Conservation (phyloP, 768 basidiomycete species). For the Gloeostereum incarnatum region DNA sequence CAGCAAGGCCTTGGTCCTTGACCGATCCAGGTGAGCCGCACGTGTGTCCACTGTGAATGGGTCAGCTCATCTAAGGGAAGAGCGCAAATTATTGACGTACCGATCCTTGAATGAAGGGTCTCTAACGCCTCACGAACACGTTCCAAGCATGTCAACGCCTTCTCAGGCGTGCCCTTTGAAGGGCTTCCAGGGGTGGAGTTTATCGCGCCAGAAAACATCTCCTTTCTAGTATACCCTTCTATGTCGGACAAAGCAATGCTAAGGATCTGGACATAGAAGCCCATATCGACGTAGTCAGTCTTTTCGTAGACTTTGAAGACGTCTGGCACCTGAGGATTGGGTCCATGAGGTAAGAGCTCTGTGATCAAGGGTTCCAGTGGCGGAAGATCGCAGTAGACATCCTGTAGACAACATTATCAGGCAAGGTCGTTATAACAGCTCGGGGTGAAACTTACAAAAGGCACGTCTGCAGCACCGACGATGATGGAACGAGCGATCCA, state of each 20-base stretch:
- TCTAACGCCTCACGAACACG: conserved; percentile 40
- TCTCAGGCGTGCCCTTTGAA: conserved; percentile 7
- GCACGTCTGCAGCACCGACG: conserved; percentile 15
- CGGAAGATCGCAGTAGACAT: conserved; percentile 32
- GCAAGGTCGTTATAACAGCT: conserved; percentile 9
- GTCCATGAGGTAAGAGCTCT: conserved; percentile 33
- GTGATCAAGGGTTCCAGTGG: conserved; percentile 40
- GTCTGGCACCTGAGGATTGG: conserved; percentile 17
- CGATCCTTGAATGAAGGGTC: conserved; percentile 46
- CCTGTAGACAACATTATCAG: conserved; percentile 18
- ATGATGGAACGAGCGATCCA: conserved; percentile 47
- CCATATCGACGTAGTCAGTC: conserved; percentile 55
- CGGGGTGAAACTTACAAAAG: conserved; percentile 20
- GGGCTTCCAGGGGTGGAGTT: too few species aligned
- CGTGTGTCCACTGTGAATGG: conserved; percentile 54
- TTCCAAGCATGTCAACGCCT: conserved; percentile 28
- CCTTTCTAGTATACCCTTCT: conserved; percentile 43
- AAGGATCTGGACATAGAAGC: conserved; percentile 47
- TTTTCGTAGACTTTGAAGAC: conserved; percentile 46
- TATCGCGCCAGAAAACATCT: too few species aligned
- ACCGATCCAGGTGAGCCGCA: conserved; percentile 68
- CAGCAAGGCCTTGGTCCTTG: conserved; percentile 59
- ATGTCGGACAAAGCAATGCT: conserved; percentile 50
- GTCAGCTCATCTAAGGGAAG: conserved; percentile 4
- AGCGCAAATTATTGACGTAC: conserved; percentile 26